These are phyloP conservation scores for Clavariopsis aquatica DNA, from an alignment of 495 filamentous ascomycete species.

Conservation along the genomic window DNA sequence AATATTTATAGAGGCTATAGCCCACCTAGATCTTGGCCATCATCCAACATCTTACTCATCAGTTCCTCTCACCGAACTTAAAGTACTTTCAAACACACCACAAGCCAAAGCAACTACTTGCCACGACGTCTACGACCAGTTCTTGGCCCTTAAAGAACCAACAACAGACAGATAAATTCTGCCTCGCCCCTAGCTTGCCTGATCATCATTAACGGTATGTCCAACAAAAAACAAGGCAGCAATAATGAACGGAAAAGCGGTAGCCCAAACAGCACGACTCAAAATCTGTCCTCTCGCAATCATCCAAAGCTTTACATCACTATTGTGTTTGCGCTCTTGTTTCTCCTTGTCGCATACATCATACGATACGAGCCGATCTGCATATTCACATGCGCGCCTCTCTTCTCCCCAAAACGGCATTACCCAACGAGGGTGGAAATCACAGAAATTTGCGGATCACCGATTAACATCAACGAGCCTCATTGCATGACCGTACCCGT, in stretches of 20 bases:
- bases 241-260: slow-evolving; percentile 8
- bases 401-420: slow-evolving; percentile 8
- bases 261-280: slow-evolving; percentile 8
- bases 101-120: slow-evolving; percentile 7
- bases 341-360: slow-evolving; percentile 10
- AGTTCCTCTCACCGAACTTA: slow-evolving; percentile 3
- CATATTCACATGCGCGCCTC: slow-evolving; percentile 12
- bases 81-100: slow-evolving; percentile 12
- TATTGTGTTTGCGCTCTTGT: slow-evolving; percentile 1
- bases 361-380: slow-evolving; percentile 6
- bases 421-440: slow-evolving; percentile 3
- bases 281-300: slow-evolving; percentile 7
- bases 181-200: slow-evolving; percentile 5
- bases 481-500: slow-evolving; percentile 8
- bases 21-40: slow-evolving; percentile 8
- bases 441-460: not conserved
- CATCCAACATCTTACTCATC: slow-evolving; percentile 7
- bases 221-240: slow-evolving; percentile 5
- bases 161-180: not conserved
- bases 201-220: slow-evolving; percentile 8
- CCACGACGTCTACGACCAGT: slow-evolving; percentile 4
- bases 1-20: not conserved
- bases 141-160: not conserved
- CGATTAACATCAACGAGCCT: slow-evolving; percentile 6
- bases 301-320: slow-evolving; percentile 8